Percentiles rank a stretch among this genome's conserved stretches.
Conservation (phyloP, 495 filamentous ascomycete genomes). For the Xylaria longipes region DNA sequence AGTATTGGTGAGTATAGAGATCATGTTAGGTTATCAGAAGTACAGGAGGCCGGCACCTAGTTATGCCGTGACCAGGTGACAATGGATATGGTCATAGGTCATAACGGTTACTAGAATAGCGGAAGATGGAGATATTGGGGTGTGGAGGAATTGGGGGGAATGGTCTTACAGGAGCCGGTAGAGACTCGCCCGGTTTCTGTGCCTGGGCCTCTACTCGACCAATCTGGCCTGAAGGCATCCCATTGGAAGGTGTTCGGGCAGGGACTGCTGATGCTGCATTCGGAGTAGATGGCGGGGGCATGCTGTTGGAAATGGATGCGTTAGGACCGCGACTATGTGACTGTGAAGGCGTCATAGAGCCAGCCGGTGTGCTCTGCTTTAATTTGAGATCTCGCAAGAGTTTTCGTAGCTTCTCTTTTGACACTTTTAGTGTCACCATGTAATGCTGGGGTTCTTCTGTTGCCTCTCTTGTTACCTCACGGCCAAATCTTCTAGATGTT, state of each 20-base stretch:
- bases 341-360: slow-evolving; percentile 56
- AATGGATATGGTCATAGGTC: slow-evolving; percentile 34
- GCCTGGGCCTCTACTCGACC: slow-evolving; percentile 71
- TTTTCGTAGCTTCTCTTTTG: slow-evolving; percentile 66
- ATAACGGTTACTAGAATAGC: slow-evolving; percentile 40
- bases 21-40: slow-evolving; percentile 22
- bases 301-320: slow-evolving; percentile 62
- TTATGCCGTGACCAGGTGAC: slow-evolving; percentile 23
- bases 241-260: slow-evolving; percentile 41
- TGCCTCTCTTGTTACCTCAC: slow-evolving; percentile 69
- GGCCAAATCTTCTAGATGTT: slow-evolving; percentile 64
- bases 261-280: slow-evolving; percentile 43
- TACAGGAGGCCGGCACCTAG: neutral
- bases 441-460: slow-evolving; percentile 69
- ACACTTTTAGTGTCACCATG: slow-evolving; percentile 76
- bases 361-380: slow-evolving; percentile 47
- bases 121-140: slow-evolving; percentile 30
- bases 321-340: slow-evolving; percentile 57
- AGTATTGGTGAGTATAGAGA: slow-evolving; percentile 39
- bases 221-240: slow-evolving; percentile 57
- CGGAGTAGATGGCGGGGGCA: slow-evolving; percentile 64
- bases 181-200: slow-evolving; percentile 58
- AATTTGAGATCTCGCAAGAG: slow-evolving; percentile 54
- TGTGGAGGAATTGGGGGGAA: slow-evolving; percentile 31
- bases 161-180: slow-evolving; percentile 61